Conservation (phyloP, 495 filamentous ascomycete species). For the Aspergillus leporis region DNA sequence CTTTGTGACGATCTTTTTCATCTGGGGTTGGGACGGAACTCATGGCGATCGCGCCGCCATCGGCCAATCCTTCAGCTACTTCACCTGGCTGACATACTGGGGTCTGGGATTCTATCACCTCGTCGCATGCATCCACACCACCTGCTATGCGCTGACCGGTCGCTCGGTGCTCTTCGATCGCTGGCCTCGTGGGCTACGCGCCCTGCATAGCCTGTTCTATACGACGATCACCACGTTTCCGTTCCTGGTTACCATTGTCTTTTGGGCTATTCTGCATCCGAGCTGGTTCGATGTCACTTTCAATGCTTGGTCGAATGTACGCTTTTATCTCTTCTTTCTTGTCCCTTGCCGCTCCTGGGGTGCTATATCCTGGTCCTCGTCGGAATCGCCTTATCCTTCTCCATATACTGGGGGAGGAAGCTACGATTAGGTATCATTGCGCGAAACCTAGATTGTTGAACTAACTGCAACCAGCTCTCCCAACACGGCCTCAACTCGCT, state of each 20-base stretch:
- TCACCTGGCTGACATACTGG: conserved; percentile 80
- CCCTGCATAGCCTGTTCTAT: conserved; percentile 66
- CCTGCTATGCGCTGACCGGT: conserved; percentile 59
- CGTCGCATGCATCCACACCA: conserved; percentile 62
- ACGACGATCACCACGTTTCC: conserved; percentile 67
- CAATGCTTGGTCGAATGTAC: conserved; percentile 65
- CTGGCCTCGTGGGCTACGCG: conserved; percentile 63
- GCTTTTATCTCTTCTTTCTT: conserved; percentile 15
- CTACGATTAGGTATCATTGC: too few species aligned
- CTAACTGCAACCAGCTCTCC: conserved; percentile 49
- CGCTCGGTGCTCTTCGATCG: conserved; percentile 56
- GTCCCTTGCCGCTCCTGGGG: too few species aligned
- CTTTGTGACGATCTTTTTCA: conserved; percentile 69
- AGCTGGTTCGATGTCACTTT: conserved; percentile 53
- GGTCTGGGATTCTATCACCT: conserved; percentile 77
- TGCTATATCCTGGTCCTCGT: too few species aligned
- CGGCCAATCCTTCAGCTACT: conserved; percentile 68
- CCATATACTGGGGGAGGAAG: too few species aligned
- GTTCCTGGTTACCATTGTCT: conserved; percentile 64
- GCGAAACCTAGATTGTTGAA: too few species aligned
- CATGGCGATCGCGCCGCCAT: conserved; percentile 42
- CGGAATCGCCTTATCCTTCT: too few species aligned
- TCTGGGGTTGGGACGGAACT: conserved; percentile 59
- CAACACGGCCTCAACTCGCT: conserved; percentile 71
- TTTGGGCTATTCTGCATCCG: conserved; percentile 46